phyloP scores from a whole-genome alignment of 179 eudicot genomes.

The Beta lomatogona region DNA sequence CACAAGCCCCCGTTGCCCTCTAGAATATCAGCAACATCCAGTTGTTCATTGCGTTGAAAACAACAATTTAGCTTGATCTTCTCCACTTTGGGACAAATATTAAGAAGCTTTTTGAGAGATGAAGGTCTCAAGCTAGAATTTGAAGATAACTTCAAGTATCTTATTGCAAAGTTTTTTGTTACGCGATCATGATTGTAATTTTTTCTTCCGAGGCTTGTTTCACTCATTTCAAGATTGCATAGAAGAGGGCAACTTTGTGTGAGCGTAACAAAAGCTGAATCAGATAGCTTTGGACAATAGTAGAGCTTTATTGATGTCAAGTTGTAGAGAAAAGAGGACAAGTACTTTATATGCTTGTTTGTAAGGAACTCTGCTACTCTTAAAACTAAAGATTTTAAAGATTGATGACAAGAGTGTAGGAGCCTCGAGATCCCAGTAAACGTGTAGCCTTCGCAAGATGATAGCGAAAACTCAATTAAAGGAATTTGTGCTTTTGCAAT shows the following conservation, averaged over 20 bases:
- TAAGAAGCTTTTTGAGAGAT: slow-evolving; percentile 12
- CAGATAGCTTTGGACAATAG: slow-evolving; percentile 23
- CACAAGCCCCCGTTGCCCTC: background rate
- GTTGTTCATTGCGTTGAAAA: slow-evolving; percentile 6
- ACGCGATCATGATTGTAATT: background rate
- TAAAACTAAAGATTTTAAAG: slow-evolving; percentile 19
- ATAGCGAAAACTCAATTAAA: slow-evolving; percentile 18
- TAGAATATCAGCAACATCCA: slow-evolving; percentile 30
- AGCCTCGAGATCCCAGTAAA: slow-evolving; percentile 26
- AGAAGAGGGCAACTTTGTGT: slow-evolving; percentile 24
- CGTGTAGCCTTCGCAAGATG: slow-evolving; percentile 24
- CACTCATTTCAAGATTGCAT: slow-evolving; percentile 20
- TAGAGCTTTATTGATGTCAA: slow-evolving; percentile 21
- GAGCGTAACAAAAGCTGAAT: slow-evolving; percentile 26
- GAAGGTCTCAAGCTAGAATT: slow-evolving; percentile 2
- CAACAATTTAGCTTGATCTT: slow-evolving; percentile 12
- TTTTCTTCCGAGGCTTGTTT: slow-evolving; percentile 24
- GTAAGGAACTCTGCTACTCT: slow-evolving; percentile 27
- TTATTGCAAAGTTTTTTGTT: slow-evolving; percentile 16
- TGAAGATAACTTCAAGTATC: slow-evolving; percentile 10
- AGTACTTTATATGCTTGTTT: slow-evolving; percentile 12
- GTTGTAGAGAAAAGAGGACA: slow-evolving; percentile 21
- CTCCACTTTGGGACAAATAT: slow-evolving; percentile 26
- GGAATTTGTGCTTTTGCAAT: slow-evolving; percentile 21
- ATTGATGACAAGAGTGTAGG: slow-evolving; percentile 16